Evolutionary conservation across 495 filamentous ascomycete species (phyloP), one percentile per base, ranked within the genome.

Genomic region (Penicillium atrosanguineum): DNA sequence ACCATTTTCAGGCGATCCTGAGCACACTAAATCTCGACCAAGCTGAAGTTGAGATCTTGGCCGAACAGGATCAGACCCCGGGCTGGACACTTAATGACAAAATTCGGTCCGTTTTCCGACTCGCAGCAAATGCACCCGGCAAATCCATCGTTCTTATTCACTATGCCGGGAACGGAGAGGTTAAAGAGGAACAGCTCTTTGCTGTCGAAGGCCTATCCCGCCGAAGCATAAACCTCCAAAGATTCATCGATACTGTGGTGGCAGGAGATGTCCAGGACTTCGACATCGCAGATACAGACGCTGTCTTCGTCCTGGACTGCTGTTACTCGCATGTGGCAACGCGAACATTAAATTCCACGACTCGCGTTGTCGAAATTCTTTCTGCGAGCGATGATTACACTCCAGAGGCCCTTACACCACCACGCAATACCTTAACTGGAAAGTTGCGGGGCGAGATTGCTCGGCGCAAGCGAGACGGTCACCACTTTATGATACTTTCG

Each of bases 391-490:
- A 47, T 38, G 45, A 47, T 34, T 1, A 28, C 6, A 58, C 44
- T 44, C 49, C 49, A 29, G 14, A 36, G 37, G 49, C 50, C 31
- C 28, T 51, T 47, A 14, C 29, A 2, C 21, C 55, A 37, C 55
- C 55, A 31, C 28, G 45, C 18, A 58, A 48, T 49, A 58, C 55
- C 26, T 58, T 58, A 19, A 58, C 51, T 36, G 52, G 46, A 29
- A 55, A 60, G 42, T 34, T 60, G 28, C 29, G 45, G 31, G 51
- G 34, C 28, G 51, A 59, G 48, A 59, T 59, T 41, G 46, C 40
- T 46, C 50, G 38, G 40, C 38, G 56, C 18, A 54, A 55, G 43
- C 41, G 37, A 31, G 44, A 44, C 38, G 51, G 56, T 40, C 50
- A 59, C 25, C 42, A 42, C 6, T 29, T 47, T 50, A 46, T 59